Base-by-base conservation (phyloP, 1,139 yeast species). In the Yamadazyma mexicana region DNA sequence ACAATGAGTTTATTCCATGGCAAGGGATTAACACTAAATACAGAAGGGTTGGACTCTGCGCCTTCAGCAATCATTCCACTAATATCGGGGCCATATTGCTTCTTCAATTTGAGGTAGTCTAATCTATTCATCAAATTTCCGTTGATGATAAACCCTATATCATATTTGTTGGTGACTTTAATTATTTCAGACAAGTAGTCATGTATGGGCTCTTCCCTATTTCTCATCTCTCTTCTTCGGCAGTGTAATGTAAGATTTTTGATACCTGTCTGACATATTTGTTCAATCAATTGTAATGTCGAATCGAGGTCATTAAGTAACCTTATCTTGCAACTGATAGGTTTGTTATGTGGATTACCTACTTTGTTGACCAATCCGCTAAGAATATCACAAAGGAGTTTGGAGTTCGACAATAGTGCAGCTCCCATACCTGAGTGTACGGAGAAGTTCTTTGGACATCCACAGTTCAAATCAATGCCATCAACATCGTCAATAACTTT, bases 341-440 rank as follows among this genome's bases (percentile, higher is more conserved):
- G 87, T 50, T 88, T 87, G 17, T 72, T 64, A 52, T 77, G 62
- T 3, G 95, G 95, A 42, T 63, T 70, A 5, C 98, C 98, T 1
- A 92, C 92, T 47, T 88, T 73, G 17, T 73, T 71, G 1, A 92
- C 97, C 39, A 92, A 66, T 11, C 75, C 74, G 3, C 63, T 61
- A 43, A 92, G 64, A 26, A 92, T 92, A 15, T 74, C 72, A 50
- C 83, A 85, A 24, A 92, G 69, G 34, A 77, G 64, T 34, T 87
- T 96, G 0, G 98, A 97, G 0, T 91, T 87, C 34, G 76, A 69
- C 43, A 92, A 69, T 35, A 92, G 68, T 0, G 96, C 97, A 3
- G 98, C 96, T 4, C 98, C 98, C 98, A 92, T 92, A 1, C 98
- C 98, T 0, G 94, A 75, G 59, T 89, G 97, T 3, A 88, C 75